Evolutionary conservation across 1,139 yeast species (phyloP).

Genomic region (Saccharomyces hybrid): DNA sequence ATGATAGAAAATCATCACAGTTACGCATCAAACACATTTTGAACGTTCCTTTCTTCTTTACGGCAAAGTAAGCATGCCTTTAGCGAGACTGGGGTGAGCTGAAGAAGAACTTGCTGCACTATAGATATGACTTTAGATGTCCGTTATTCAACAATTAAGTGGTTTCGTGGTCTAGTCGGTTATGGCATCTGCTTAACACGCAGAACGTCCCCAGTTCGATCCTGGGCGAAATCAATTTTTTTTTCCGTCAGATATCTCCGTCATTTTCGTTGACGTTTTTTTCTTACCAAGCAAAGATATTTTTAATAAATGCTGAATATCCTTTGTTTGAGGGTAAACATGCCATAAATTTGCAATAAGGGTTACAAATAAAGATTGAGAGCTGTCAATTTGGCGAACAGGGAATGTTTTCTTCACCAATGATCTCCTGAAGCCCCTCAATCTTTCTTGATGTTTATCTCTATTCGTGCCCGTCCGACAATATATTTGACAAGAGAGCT

Average conservation of each 20-base stretch:
- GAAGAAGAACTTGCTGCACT: no score
- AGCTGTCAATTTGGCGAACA: background rate
- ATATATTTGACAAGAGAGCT: background rate
- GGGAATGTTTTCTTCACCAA: background rate
- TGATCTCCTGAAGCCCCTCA: background rate
- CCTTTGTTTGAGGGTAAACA: background rate
- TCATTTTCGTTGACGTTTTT: no score
- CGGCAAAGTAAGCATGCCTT: no score
- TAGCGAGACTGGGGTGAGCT: no score
- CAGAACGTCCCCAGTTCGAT: conserved; percentile 99
- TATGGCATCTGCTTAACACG: conserved; percentile 99
- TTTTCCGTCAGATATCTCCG: no score
- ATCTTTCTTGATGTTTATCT: background rate
- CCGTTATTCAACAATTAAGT: conserved; percentile 3
- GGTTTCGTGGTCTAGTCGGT: conserved; percentile 96
- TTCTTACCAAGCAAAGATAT: background rate
- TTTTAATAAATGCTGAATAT: background rate
- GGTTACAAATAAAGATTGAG: background rate
- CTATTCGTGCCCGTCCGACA: background rate
- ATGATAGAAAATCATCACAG: no score
- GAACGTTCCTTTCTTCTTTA: no score
- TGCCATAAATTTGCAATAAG: background rate
- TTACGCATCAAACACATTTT: no score
- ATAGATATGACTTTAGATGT: no score
- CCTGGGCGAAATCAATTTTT: conserved; percentile 88